Percentiles rank a stretch among this genome's conserved stretches.
phyloP scores from a whole-genome alignment of 169 alveolate genomes.

The Perkinsus olseni region DNA sequence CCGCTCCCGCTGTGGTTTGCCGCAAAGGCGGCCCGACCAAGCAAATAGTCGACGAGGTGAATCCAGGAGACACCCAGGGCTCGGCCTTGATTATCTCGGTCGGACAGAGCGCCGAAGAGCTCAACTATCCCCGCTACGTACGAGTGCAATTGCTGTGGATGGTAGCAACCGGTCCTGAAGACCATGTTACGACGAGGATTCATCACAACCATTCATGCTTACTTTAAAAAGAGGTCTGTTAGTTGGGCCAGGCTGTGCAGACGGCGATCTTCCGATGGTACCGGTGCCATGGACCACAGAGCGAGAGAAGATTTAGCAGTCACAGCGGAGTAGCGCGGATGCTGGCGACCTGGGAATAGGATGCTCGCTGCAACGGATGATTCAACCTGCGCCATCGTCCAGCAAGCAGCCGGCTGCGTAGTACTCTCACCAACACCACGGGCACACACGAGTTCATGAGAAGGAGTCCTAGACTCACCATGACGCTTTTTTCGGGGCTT shows the following conservation, averaged over 20 bases:
- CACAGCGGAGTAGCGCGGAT: neutral
- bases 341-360: neutral
- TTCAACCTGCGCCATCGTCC: too few species aligned
- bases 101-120: neutral
- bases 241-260: neutral
- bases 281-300: neutral
- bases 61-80: neutral
- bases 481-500: too few species aligned
- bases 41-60: neutral
- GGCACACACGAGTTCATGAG: too few species aligned
- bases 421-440: too few species aligned
- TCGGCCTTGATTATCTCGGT: neutral
- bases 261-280: neutral
- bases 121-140: neutral
- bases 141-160: neutral
- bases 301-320: neutral
- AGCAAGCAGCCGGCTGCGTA: too few species aligned
- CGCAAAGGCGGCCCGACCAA: neutral
- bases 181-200: neutral
- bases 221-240: neutral
- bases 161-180: neutral
- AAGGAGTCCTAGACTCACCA: too few species aligned
- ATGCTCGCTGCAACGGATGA: too few species aligned
- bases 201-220: neutral
- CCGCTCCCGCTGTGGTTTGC: neutral